Evolutionary conservation across 106 monocot genomes (phyloP), one percentile per base, ranked within the genome.

Genomic region (Phalaenopsis aphrodite): DNA sequence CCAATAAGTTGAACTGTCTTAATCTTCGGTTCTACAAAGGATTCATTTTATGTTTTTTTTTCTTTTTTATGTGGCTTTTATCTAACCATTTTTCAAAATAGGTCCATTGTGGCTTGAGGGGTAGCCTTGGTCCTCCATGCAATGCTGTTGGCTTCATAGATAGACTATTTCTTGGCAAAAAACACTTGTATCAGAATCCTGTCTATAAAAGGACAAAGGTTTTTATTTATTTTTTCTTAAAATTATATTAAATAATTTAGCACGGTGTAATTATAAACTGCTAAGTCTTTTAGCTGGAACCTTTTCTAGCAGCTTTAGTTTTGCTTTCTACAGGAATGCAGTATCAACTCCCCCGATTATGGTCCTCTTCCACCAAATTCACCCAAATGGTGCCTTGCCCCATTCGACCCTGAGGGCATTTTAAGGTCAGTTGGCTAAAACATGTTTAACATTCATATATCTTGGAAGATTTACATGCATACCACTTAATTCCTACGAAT

Each of bases 361-460:
- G 98, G 98, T 6, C 88, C 98, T 17, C 89, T 89, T 75, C 98
- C 94, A 65, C 79, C 89, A 83, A 85, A 89, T 84, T 85, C 94
- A 64, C 98, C 98, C 4, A 75, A 21, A 21, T 98, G 98, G 98
- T 98, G 98, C 76, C 86, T 89, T 76, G 94, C 98, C 77, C 98
- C 98, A 82, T 98, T 98, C 84, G 94, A 94, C 46, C 97, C 98
- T 72, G 98, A 98, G 82, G 98, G 94, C 66, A 80, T 98, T 39
- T 84, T 98, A 78, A 98, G 98, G 98, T 97, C 58, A 37, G 75
- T 71, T 80, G 21, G 36, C 64, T 75, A 79, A 42, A 47, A 4
- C 8, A 18, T 49, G 0, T 76, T 49, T 45, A 8, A 23, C 6
- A 18, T 72, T 24, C 21, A 75, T 42, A 2, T 42, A 16, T 1